phyloP scores from a whole-genome alignment of 2,329 filamentous ascomycete species.

The Aspergillus sp. region DNA sequence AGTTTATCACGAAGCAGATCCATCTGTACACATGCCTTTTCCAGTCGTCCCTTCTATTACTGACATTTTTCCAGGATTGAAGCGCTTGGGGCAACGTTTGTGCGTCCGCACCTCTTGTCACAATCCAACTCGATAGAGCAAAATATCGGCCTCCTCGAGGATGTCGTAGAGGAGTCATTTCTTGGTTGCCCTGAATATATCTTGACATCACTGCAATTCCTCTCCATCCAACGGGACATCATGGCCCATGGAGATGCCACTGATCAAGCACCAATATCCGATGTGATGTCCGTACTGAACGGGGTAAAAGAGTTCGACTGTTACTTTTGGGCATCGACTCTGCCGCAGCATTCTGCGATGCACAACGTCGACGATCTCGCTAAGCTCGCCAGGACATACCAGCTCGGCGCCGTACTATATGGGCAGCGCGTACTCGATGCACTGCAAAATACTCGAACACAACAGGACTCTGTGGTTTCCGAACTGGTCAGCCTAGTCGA shows the following conservation, averaged over 20 bases:
- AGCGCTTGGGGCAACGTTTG: constrained; percentile 38
- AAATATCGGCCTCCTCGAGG: constrained; percentile 23
- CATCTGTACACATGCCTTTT: constrained; percentile 28
- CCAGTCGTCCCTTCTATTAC: not conserved
- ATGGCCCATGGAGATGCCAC: constrained; percentile 16
- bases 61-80: constrained; percentile 33
- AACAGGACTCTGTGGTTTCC: not conserved
- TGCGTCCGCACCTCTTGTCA: constrained; percentile 37
- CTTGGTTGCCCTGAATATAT: constrained; percentile 43
- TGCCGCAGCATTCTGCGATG: constrained; percentile 22
- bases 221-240: constrained; percentile 34
- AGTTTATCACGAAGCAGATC: constrained; percentile 37
- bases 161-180: constrained; percentile 39
- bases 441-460: constrained; percentile 14
- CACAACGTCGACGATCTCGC: constrained; percentile 29
- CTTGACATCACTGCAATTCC: constrained; percentile 32
- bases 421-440: constrained; percentile 37
- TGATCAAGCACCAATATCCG: constrained; percentile 14
- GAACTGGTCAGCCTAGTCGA: constrained; percentile 17
- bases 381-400: constrained; percentile 34
- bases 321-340: constrained; percentile 30
- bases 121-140: constrained; percentile 23
- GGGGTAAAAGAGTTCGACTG: constrained; percentile 32
- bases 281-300: constrained; percentile 25
- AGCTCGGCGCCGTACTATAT: constrained; percentile 37